A percentile compares a stretch with the other conserved stretches of the same genome.
phyloP scores from a whole-genome alignment of 176 grass and related monocot genomes.

The Zoysia japonica region DNA sequence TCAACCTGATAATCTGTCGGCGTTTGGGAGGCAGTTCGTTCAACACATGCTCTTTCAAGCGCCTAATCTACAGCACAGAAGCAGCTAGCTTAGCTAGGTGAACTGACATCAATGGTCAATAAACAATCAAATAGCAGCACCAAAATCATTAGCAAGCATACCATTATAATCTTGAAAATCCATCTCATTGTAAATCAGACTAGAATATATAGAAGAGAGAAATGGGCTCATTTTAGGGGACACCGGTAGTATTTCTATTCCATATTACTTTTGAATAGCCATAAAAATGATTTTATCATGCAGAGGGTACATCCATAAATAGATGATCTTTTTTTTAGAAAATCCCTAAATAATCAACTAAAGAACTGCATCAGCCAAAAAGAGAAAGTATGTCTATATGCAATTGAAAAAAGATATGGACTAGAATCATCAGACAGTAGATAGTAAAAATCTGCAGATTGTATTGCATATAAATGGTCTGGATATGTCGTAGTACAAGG shows the following conservation, averaged over 20 bases:
- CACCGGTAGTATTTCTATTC: neutral
- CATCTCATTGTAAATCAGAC: conserved; percentile 18
- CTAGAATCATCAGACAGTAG: conserved; percentile 18
- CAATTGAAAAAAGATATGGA: conserved; percentile 18
- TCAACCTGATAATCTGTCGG: conserved; percentile 79
- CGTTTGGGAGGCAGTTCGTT: conserved; percentile 86
- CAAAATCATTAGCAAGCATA: conserved; percentile 24
- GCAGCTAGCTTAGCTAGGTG: conserved; percentile 12
- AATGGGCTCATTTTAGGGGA: neutral
- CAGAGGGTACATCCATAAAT: conserved; percentile 1
- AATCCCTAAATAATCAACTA: neutral
- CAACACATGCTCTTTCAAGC: conserved; percentile 90
- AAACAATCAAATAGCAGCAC: conserved; percentile 28
- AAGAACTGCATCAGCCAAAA: neutral
- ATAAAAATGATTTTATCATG: conserved; percentile 14
- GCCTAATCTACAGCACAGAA: conserved; percentile 67
- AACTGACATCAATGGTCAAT: conserved; percentile 5
- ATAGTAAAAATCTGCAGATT: conserved; percentile 9
- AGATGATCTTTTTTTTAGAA: neutral
- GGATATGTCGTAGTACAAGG: conserved; percentile 15
- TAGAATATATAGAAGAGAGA: neutral
- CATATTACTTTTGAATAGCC: neutral
- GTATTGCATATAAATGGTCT: conserved; percentile 12
- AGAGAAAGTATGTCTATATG: neutral
- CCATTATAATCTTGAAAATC: neutral